These are phyloP conservation scores for Diplodia mutila DNA, from an alignment of 2,329 filamentous ascomycete genomes.

Conservation along the genomic window DNA sequence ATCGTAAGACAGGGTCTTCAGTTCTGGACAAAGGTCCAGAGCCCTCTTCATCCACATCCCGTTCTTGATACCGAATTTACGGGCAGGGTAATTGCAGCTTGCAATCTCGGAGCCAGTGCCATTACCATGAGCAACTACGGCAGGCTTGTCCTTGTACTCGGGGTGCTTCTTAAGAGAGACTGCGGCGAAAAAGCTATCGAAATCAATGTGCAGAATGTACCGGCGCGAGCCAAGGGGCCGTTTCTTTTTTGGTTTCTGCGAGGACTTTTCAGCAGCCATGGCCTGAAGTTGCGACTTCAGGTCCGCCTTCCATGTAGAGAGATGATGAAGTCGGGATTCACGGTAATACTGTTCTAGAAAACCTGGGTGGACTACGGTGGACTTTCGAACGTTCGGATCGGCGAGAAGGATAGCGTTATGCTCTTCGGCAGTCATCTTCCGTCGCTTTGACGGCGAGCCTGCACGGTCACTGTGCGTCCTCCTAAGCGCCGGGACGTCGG, in stretches of 20 bases:
- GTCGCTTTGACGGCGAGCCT: slow-evolving; percentile 36
- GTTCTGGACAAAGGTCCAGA: slow-evolving; percentile 76
- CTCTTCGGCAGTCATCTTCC: slow-evolving; percentile 78
- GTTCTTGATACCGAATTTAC: slow-evolving; percentile 86
- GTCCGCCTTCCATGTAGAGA: slow-evolving; percentile 96
- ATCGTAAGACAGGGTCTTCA: slow-evolving; percentile 93
- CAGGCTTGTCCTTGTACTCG: slow-evolving; percentile 75
- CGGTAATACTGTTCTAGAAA: slow-evolving; percentile 95
- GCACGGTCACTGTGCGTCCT: slow-evolving; percentile 6
- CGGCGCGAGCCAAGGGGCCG: slow-evolving; percentile 66
- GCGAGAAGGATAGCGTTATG: slow-evolving; percentile 85
- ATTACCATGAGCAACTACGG: slow-evolving; percentile 84
- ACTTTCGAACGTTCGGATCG: slow-evolving; percentile 83
- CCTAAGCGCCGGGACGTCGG: neutral
- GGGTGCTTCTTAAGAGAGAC: slow-evolving; percentile 82
- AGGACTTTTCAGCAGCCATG: slow-evolving; percentile 71
- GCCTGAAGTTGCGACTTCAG: slow-evolving; percentile 87
- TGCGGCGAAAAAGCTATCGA: slow-evolving; percentile 97
- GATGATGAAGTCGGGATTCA: slow-evolving; percentile 90
- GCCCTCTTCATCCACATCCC: slow-evolving; percentile 99
- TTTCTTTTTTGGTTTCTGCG: slow-evolving; percentile 56
- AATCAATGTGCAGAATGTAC: slow-evolving; percentile 95
- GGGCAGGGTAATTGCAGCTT: slow-evolving; percentile 93
- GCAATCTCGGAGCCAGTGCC: slow-evolving; percentile 92
- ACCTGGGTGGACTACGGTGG: slow-evolving; percentile 87